phyloP scores from a whole-genome alignment of 192 early-diverging fungal genomes.

The Bifiguratus adelaidae region DNA sequence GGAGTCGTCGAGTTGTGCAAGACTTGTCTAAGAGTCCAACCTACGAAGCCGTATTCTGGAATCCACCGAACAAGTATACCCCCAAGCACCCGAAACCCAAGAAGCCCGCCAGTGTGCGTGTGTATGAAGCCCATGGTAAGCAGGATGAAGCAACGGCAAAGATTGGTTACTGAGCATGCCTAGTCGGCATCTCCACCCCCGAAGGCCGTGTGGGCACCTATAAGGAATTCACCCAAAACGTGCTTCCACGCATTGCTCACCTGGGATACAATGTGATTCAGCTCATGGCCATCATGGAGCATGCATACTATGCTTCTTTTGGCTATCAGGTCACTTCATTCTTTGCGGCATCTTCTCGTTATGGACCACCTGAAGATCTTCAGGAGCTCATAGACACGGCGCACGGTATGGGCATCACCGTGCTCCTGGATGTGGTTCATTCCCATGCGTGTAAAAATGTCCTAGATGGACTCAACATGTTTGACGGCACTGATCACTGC shows the following conservation, averaged over 20 bases:
- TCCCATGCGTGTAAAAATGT: constrained; percentile 95
- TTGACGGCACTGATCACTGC: constrained; percentile 93
- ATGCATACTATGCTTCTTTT: constrained; percentile 97
- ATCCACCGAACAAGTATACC: constrained; percentile 66
- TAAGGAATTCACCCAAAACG: constrained; percentile 79
- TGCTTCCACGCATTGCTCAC: constrained; percentile 76
- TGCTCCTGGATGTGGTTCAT: constrained; percentile 92
- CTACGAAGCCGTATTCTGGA: constrained; percentile 95
- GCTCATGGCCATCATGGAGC: constrained; percentile 95
- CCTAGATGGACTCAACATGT: constrained; percentile 86
- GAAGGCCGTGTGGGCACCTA: constrained; percentile 78
- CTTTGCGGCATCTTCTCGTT: constrained; percentile 88
- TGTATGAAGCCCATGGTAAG: constrained; percentile 92
- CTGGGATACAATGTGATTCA: constrained; percentile 79
- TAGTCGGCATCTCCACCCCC: constrained; percentile 86
- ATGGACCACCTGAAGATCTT: constrained; percentile 89
- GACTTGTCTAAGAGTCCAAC: constrained; percentile 66
- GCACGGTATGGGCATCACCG: constrained; percentile 77
- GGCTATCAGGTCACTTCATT: constrained; percentile 98
- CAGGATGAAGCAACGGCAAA: not conserved
- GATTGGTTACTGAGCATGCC: not conserved
- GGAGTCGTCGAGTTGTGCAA: constrained; percentile 77
- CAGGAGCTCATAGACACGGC: constrained; percentile 88
- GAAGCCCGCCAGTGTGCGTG: constrained; percentile 53
- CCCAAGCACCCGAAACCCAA: constrained; percentile 70